phyloP scores from a whole-genome alignment of 441 rosid genomes.

The Isatis lusitanica region DNA sequence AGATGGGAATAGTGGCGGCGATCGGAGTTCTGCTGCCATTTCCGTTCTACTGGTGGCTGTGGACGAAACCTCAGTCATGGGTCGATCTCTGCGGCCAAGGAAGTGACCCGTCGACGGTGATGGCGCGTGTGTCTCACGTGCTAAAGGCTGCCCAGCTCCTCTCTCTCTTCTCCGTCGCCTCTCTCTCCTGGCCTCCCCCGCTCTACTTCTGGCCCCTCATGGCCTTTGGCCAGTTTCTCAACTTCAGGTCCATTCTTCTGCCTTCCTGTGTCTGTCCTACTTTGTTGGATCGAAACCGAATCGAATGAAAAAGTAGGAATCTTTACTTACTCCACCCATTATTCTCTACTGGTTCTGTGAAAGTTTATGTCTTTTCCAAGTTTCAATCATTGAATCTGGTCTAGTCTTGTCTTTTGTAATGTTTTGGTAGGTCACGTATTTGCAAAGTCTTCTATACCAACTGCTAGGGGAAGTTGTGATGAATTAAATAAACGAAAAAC shows the following conservation, averaged over 20 bases:
- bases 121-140: slow-evolving; percentile 77
- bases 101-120: slow-evolving; percentile 67
- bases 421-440: background rate
- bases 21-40: slow-evolving; percentile 68
- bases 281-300: background rate
- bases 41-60: slow-evolving; percentile 80
- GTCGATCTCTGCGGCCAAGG: slow-evolving; percentile 68
- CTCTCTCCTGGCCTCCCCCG: slow-evolving; percentile 84
- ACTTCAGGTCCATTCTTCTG: slow-evolving; percentile 59
- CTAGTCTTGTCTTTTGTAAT: too few species aligned
- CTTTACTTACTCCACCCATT: background rate
- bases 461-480: too few species aligned
- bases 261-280: background rate
- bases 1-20: slow-evolving; percentile 70
- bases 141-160: slow-evolving; percentile 70
- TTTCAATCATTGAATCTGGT: background rate
- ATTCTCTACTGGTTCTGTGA: background rate
- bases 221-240: slow-evolving; percentile 84
- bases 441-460: slow-evolving; percentile 33
- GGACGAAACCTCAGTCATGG: slow-evolving; percentile 86
- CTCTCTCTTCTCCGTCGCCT: slow-evolving; percentile 69
- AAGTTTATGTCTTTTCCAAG: background rate
- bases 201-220: slow-evolving; percentile 88
- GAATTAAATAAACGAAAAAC: background rate
- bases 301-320: background rate